Conservation (phyloP, 176 grass and related monocot species). For the Eremochloa ophiuroides region DNA sequence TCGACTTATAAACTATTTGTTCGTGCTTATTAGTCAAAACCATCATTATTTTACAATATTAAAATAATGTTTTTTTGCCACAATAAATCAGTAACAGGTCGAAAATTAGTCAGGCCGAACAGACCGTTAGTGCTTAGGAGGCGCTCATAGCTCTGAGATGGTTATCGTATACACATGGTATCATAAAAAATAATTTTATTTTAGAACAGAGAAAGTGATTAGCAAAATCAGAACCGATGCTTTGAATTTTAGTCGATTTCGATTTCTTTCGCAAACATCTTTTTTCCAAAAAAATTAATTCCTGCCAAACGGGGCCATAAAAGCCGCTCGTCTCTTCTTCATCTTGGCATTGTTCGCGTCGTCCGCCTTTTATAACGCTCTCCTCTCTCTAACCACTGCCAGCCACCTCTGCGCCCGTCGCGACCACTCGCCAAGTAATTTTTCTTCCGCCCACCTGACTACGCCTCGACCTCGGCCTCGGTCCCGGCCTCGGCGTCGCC, state of each 20-base stretch:
- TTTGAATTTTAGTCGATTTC: not conserved
- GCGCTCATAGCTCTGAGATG: not conserved
- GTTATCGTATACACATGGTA: too few species aligned
- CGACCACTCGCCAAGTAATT: not conserved
- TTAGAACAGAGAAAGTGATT: not conserved
- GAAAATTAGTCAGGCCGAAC: too few species aligned
- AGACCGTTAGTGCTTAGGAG: too few species aligned
- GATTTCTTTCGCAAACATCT: not conserved
- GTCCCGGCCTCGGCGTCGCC: not conserved
- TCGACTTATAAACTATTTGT: too few species aligned
- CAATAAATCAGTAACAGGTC: too few species aligned
- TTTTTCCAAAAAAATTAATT: not conserved
- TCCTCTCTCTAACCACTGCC: slow-evolving; percentile 23
- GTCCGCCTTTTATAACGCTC: slow-evolving; percentile 1
- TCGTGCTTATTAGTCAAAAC: too few species aligned
- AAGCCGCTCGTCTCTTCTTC: not conserved
- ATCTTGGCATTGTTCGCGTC: slow-evolving; percentile 28
- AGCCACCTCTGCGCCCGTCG: not conserved
- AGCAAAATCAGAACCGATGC: not conserved
- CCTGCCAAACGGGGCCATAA: not conserved
- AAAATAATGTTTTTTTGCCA: too few species aligned
- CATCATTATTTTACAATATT: too few species aligned
- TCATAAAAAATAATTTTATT: too few species aligned
- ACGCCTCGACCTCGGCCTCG: not conserved
- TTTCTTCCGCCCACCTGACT: slow-evolving; percentile 2